Conservation (phyloP, 495 filamentous ascomycete species). For the Penicillium canescens region DNA sequence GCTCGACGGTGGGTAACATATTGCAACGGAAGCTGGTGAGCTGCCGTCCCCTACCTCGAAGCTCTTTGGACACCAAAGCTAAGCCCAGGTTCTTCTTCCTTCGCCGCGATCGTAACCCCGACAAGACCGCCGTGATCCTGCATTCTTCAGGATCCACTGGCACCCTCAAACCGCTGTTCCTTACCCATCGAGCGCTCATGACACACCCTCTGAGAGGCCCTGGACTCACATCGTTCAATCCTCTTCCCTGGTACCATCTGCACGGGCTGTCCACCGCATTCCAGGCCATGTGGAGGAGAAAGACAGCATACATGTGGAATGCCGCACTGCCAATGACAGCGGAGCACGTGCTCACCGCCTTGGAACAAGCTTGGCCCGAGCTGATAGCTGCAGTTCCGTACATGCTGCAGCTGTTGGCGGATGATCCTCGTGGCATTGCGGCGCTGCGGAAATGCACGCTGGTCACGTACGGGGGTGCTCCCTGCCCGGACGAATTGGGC, state of each 20-base stretch:
- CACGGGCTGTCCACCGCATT: constrained; percentile 48
- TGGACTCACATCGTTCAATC: constrained; percentile 50
- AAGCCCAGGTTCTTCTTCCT: constrained; percentile 33
- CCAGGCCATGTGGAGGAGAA: constrained; percentile 54
- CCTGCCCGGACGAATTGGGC: constrained; percentile 59
- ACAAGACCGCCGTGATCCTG: constrained; percentile 45
- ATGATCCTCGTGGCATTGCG: constrained; percentile 46
- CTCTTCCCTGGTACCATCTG: constrained; percentile 57
- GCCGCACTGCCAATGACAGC: constrained; percentile 56
- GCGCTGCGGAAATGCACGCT: constrained; percentile 43
- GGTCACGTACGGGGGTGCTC: constrained; percentile 53
- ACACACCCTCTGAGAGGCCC: constrained; percentile 34
- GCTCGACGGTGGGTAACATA: constrained; percentile 44
- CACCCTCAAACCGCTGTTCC: constrained; percentile 52
- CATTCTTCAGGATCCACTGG: constrained; percentile 63
- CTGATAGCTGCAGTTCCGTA: constrained; percentile 59
- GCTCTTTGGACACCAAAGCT: constrained; percentile 7
- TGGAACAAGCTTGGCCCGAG: constrained; percentile 48
- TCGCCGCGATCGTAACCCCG: constrained; percentile 30
- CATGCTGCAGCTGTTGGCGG: constrained; percentile 53
- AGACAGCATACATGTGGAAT: constrained; percentile 51
- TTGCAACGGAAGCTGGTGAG: constrained; percentile 31
- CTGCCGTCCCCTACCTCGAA: constrained; percentile 30
- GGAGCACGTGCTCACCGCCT: constrained; percentile 42
- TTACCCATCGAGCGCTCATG: constrained; percentile 42